These are phyloP conservation scores for Geranium rotundifolium DNA, from an alignment of 345 rosid genomes.

Conservation along the genomic window DNA sequence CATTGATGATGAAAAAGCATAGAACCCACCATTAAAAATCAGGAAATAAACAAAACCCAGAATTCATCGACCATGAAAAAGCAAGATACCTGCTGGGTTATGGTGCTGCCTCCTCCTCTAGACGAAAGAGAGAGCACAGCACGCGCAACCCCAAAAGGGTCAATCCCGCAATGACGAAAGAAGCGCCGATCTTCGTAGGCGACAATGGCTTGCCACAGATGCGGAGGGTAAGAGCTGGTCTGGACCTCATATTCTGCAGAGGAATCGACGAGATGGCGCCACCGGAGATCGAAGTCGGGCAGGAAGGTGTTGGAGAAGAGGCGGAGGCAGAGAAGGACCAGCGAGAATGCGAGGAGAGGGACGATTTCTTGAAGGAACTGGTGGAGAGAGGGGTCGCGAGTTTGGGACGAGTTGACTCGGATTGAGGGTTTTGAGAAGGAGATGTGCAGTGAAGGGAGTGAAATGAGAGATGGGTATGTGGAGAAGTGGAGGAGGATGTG, in stretches of 20 bases:
- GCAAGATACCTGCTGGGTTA: conserved; percentile 18
- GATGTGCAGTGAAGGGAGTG: not conserved
- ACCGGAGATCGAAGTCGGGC: conserved; percentile 12
- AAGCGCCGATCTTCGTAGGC: conserved; percentile 22
- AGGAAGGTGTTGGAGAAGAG: conserved; percentile 9
- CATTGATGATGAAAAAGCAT: not conserved
- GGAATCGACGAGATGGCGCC: conserved; percentile 14
- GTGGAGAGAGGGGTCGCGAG: not conserved
- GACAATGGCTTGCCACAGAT: conserved; percentile 22
- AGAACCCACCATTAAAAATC: not conserved
- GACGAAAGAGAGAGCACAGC: conserved; percentile 17
- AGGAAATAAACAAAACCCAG: not conserved
- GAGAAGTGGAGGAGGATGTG: not conserved
- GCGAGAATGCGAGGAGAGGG: conserved; percentile 7
- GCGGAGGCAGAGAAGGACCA: conserved; percentile 9
- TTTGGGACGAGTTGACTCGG: conserved; percentile 9
- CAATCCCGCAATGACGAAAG: conserved; percentile 16
- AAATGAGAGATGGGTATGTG: not conserved
- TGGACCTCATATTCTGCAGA: conserved; percentile 14
- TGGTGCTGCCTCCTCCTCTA: conserved; percentile 21
- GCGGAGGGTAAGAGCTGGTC: conserved; percentile 12
- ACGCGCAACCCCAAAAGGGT: conserved; percentile 16
- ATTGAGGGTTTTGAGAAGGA: not conserved
- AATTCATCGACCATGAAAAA: not conserved
- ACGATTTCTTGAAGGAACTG: conserved; percentile 1